Percentiles rank a stretch among this genome's conserved stretches.
Conservation (phyloP, 805 yeast species). For the Saturnispora ahearnii region DNA sequence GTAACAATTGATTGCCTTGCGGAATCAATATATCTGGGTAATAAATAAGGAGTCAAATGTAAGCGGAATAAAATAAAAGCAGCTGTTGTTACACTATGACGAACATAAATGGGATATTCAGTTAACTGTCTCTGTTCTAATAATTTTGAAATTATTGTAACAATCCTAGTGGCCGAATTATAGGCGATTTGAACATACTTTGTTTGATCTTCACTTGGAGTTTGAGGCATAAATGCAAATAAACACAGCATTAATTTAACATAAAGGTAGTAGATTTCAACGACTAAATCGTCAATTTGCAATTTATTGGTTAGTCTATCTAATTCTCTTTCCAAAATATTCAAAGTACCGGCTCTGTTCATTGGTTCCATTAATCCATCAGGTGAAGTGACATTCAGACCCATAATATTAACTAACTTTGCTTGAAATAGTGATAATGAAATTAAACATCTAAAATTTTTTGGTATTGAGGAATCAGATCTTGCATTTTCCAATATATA, state of each 20-base stretch:
- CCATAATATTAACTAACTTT: conserved; percentile 77
- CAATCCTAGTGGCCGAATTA: conserved; percentile 67
- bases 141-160: conserved; percentile 67
- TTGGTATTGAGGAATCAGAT: conserved; percentile 55
- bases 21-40: conserved; percentile 72
- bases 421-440: conserved; percentile 76
- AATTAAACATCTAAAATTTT: conserved; percentile 60
- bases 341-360: conserved; percentile 70
- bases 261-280: conserved; percentile 72
- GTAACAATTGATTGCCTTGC: conserved; percentile 92
- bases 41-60: conserved; percentile 65
- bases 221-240: conserved; percentile 85
- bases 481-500: conserved; percentile 73
- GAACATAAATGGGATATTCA: conserved; percentile 76
- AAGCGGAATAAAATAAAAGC: conserved; percentile 73
- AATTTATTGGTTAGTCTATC: conserved; percentile 61
- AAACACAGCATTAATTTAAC: conserved; percentile 75
- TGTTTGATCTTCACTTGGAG: conserved; percentile 80
- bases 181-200: conserved; percentile 77
- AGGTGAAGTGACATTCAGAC: conserved; percentile 72
- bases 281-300: conserved; percentile 54
- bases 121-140: conserved; percentile 61
- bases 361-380: conserved; percentile 84
- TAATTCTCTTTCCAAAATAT: conserved; percentile 70
- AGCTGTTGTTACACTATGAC: conserved; percentile 79